Conservation (phyloP, 805 yeast species). For the Candida railenensis region DNA sequence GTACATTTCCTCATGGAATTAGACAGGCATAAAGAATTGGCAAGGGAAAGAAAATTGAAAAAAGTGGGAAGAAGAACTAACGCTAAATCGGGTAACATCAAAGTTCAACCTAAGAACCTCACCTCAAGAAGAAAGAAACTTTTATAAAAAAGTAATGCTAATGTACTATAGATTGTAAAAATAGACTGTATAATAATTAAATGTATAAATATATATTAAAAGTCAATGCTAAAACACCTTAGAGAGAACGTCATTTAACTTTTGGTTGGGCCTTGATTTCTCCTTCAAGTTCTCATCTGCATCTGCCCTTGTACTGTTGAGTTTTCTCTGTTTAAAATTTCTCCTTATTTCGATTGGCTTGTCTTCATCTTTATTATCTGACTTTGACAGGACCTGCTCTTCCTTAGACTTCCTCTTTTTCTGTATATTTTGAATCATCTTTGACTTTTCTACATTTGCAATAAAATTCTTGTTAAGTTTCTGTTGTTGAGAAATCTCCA, state of each 20-base stretch:
- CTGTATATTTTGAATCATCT: conserved; percentile 70
- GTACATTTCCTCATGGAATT: conserved; percentile 23
- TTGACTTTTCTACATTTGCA: conserved; percentile 80
- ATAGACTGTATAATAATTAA: conserved; percentile 1
- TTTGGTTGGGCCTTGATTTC: conserved; percentile 36
- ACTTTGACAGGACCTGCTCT: conserved; percentile 1
- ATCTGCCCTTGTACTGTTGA: conserved; percentile 64
- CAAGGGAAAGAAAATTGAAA: not conserved
- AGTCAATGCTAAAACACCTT: conserved; percentile 42
- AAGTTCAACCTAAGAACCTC: too few relatives aligned
- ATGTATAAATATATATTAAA: conserved; percentile 12
- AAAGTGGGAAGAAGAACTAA: not conserved
- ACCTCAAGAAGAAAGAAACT: not conserved
- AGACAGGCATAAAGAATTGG: not conserved
- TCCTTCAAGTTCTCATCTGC: conserved; percentile 50
- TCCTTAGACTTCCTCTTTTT: conserved; percentile 40
- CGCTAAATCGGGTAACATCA: too few relatives aligned
- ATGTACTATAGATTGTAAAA: not conserved
- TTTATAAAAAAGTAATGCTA: not conserved
- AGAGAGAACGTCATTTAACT: conserved; percentile 49
- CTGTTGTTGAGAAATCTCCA: conserved; percentile 87
- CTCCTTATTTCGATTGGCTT: conserved; percentile 45
- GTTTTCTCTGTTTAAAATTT: conserved; percentile 67
- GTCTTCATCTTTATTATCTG: conserved; percentile 16
- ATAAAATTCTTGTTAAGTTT: conserved; percentile 83